Base-by-base conservation (phyloP, 192 early-diverging fungal species). In the Gigaspora rosea region DNA sequence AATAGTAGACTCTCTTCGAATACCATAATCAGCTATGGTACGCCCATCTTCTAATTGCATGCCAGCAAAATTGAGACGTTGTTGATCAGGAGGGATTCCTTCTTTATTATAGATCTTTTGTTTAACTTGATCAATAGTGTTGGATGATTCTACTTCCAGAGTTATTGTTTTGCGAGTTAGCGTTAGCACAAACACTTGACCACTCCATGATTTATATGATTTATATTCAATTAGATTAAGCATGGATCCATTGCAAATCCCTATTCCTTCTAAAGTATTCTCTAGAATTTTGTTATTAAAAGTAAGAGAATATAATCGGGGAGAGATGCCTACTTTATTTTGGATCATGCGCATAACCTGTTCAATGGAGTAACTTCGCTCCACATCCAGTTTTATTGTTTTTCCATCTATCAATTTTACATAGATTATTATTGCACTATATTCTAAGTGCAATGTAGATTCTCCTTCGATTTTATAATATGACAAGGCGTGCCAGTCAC, bases 351-450 rank as follows among this genome's bases (percentile, higher is more conserved):
- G 36, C 81, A 92, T 93, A 71, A 93, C 89, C 58, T 90, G 85
- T 49, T 91, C 88, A 59, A 94, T 89, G 62, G 71, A 50, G 78
- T 91, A 88, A 52, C 84, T 84, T 46, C 87, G 88, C 82, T 91
- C 89, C 10, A 93, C 90, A 79, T 92, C 94, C 64, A 96, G 87
- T 70, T 92, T 95, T 82, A 96, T 93, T 71, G 94, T 96, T 89
- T 95, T 94, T 70, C 94, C 94, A 47, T 93, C 95, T 22, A 95
- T 86, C n/a, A 92, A 91, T 61, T 76, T 75, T 8, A 83, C 74
- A 65, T 78, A 82, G 35, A 82, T 82, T 52, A 78, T 69, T 69
- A 13, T 9, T 69, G 41, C 20, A 20, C 13, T 51, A 51, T 13
- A 51, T 52, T 52, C 92, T 20, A 91, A 75, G 81, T 90, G 89